Evolutionary conservation across 352 stramenopile species (phyloP).

Genomic region (Globisporangium irregulare): DNA sequence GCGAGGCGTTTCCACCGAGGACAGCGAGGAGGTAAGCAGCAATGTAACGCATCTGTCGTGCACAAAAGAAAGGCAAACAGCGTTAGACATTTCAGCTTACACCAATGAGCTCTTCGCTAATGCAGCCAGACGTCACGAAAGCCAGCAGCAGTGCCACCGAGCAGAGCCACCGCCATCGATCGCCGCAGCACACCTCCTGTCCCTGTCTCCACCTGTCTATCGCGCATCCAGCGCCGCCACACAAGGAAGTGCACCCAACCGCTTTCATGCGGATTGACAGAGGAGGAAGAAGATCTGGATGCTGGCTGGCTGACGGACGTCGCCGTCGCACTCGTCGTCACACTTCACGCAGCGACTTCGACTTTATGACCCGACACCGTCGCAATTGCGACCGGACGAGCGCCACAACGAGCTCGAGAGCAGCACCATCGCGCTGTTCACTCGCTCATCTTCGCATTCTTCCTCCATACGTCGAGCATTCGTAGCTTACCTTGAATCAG

Average conservation of each 20-base stretch:
- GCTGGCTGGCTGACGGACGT: too few relatives aligned
- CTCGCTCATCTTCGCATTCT: neutral
- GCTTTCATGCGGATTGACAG: neutral
- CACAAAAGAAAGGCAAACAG: neutral
- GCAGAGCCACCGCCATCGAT: neutral
- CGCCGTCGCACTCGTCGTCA: too few relatives aligned
- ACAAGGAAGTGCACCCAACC: neutral
- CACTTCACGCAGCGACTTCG: too few relatives aligned
- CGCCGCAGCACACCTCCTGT: neutral
- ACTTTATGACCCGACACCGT: neutral
- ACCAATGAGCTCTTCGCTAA: too few relatives aligned
- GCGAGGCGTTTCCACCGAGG: conserved; percentile 90
- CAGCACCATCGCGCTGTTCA: neutral
- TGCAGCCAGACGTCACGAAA: too few relatives aligned
- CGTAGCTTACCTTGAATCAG: conserved; percentile 83
- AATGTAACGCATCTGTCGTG: conserved; percentile 95
- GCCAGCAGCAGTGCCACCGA: neutral
- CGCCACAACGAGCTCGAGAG: neutral
- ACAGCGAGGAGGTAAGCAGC: conserved; percentile 95
- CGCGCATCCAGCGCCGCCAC: neutral
- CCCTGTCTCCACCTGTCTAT: conserved; percentile 1
- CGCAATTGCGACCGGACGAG: neutral
- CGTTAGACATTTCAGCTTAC: neutral
- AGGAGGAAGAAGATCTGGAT: neutral
- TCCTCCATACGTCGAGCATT: neutral